A percentile compares a stretch with the other conserved stretches of the same genome.
Conservation (phyloP, 1,284 basidiomycete genomes). For the Porphyrellus sp. region DNA sequence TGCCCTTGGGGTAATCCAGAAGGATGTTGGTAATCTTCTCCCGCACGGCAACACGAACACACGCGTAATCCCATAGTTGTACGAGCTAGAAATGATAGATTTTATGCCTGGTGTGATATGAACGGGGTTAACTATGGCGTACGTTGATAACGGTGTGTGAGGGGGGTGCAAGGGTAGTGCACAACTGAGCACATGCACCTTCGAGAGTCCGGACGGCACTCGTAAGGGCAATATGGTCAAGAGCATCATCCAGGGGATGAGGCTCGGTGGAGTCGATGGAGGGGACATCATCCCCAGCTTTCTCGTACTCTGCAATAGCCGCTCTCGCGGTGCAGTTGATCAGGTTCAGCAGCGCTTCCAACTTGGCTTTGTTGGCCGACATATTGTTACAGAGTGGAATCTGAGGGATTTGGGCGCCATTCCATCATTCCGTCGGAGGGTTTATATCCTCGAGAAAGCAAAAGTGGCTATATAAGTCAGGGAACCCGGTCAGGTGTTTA, state of each 20-base stretch:
- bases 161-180: slow-evolving; percentile 32
- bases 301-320: slow-evolving; percentile 30
- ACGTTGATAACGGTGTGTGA: slow-evolving; percentile 30
- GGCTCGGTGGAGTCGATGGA: slow-evolving; percentile 22
- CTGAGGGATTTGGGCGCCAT: no score
- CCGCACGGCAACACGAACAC: slow-evolving; percentile 30
- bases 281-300: slow-evolving; percentile 23
- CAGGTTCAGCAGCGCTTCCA: slow-evolving; percentile 26
- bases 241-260: slow-evolving; percentile 26
- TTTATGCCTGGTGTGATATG: not conserved
- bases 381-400: slow-evolving; percentile 14
- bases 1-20: slow-evolving; percentile 26
- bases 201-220: slow-evolving; percentile 29
- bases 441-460: no score
- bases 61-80: slow-evolving; percentile 29
- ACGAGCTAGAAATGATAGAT: slow-evolving; percentile 17
- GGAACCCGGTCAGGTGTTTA: no score
- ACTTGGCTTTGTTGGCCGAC: slow-evolving; percentile 25
- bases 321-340: slow-evolving; percentile 26
- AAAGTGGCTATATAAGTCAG: no score
- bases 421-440: no score
- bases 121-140: not conserved
- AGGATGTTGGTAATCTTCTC: slow-evolving; percentile 33
- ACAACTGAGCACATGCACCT: slow-evolving; percentile 30
- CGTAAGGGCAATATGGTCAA: slow-evolving; percentile 27